phyloP scores from a whole-genome alignment of 495 filamentous ascomycete genomes.

The Hyaloscypha bicolor region DNA sequence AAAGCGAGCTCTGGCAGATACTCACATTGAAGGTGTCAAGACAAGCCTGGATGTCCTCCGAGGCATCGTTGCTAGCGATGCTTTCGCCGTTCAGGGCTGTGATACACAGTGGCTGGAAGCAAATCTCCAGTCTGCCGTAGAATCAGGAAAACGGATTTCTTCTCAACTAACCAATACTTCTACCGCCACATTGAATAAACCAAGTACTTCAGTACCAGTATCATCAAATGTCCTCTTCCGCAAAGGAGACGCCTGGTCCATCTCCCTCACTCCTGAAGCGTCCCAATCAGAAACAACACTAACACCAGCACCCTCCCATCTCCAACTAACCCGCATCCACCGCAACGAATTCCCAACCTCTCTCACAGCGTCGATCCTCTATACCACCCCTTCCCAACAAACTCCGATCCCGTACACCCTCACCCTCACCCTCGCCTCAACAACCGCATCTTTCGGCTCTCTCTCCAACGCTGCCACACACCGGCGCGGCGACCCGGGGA shows the following conservation, averaged over 20 bases:
- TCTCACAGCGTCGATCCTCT: constrained; percentile 55
- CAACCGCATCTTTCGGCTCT: constrained; percentile 50
- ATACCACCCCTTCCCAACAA: constrained; percentile 48
- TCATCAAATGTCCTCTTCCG: constrained; percentile 49
- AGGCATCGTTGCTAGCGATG: constrained; percentile 51
- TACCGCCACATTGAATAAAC: not conserved
- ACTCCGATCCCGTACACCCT: constrained; percentile 43
- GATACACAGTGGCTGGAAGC: constrained; percentile 62
- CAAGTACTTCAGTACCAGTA: constrained; percentile 7
- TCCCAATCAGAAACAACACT: constrained; percentile 13
- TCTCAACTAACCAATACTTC: not conserved
- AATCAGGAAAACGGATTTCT: constrained; percentile 37
- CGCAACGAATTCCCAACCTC: constrained; percentile 61
- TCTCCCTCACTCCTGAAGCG: constrained; percentile 44
- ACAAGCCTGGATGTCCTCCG: constrained; percentile 57
- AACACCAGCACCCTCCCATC: constrained; percentile 39
- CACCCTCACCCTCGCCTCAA: constrained; percentile 48
- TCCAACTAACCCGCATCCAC: constrained; percentile 54
- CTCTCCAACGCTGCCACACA: constrained; percentile 47
- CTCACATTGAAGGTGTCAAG: constrained; percentile 53
- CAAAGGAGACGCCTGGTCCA: constrained; percentile 59
- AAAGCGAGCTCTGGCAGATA: constrained; percentile 55
- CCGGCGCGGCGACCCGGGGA: constrained; percentile 51
- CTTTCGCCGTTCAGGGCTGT: constrained; percentile 47
- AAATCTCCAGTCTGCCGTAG: constrained; percentile 43